Evolutionary conservation across 2,329 filamentous ascomycete genomes (phyloP), one percentile per base, ranked within the genome.

Genomic region (Cryphonectria naterciae): DNA sequence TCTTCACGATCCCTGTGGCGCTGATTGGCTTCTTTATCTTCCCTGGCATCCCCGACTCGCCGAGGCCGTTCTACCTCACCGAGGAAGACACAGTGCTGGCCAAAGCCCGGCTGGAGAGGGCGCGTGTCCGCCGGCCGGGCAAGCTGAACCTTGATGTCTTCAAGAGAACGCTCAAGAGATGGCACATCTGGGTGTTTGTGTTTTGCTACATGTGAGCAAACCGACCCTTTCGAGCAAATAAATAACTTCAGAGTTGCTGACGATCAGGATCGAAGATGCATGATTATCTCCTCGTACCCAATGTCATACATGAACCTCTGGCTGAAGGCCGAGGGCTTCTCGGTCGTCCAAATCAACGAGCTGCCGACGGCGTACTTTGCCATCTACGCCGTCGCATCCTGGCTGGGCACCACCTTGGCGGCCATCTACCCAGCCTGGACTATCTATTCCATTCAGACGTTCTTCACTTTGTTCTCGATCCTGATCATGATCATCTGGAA

Each of bases 1-100:
- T 87, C 35, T 88, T 89, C 75, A 87, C 85, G 1, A 79, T 89
- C 4, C 86, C 85, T 0, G 84, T 89, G 19, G 85, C 86, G 0
- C 71, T 88, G 4, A 77, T 87, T 8, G 86, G 86, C 0, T 88
- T 82, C 69, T 66, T 86, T 15, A 81, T 87, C 15, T 80, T 80
- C 62, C 82, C 81, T 0, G 81, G 80, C 2, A 77, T 83, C 3
- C 81, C 82, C 15, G 81, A 81, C 68, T 82, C 80, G 0, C 80
- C 80, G 0, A 77, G 75, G 28, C 79, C 81, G 1, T 82, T 81
- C 58, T 82, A 77, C 65, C 64, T 83, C 15, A 80, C 78, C 0
- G 75, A 77, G 1, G 74, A 74, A 0, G 81, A 84, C n/a, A 80
- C 80, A 39, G 65, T 64, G 3, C 74, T 83, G 35, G 81, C 81